phyloP scores from a whole-genome alignment of 805 yeast species.

The Hanseniaspora jakobsenii region DNA sequence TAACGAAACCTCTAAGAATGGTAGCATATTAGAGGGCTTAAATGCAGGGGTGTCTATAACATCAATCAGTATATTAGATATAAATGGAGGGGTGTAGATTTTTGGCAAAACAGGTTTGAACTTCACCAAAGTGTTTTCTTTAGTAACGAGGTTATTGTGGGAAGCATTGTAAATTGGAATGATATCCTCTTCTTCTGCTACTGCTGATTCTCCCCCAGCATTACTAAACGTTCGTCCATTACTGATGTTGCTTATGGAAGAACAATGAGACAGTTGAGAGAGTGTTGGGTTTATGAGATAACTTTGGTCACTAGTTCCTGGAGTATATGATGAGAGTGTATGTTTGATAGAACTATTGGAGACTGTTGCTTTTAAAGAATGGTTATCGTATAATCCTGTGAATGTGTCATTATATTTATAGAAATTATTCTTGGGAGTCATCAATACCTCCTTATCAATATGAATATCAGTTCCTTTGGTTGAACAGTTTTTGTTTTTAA shows the following conservation, averaged over 20 bases:
- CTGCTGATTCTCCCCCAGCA: slow-evolving; percentile 16
- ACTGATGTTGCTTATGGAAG: slow-evolving; percentile 13
- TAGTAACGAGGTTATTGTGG: slow-evolving; percentile 7
- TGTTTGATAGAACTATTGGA: not conserved
- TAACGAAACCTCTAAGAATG: slow-evolving; percentile 61
- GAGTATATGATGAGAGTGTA: not conserved
- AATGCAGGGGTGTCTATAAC: slow-evolving; percentile 66
- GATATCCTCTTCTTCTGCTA: slow-evolving; percentile 19
- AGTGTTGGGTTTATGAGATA: not conserved
- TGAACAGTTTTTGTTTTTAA: slow-evolving; percentile 16
- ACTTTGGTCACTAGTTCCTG: too few species aligned
- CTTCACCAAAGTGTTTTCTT: not conserved
- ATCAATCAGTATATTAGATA: slow-evolving; percentile 53
- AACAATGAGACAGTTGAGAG: not conserved
- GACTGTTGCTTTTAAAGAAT: slow-evolving; percentile 3
- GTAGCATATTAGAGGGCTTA: slow-evolving; percentile 53
- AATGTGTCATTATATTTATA: slow-evolving; percentile 6
- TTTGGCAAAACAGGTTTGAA: slow-evolving; percentile 13
- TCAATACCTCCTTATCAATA: not conserved
- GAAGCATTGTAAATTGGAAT: slow-evolving; percentile 17
- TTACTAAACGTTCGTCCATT: not conserved
- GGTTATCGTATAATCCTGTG: slow-evolving; percentile 8
- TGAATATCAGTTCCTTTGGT: not conserved
- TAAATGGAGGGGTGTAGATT: slow-evolving; percentile 36
- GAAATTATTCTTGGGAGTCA: slow-evolving; percentile 3